Evolutionary conservation across 352 stramenopile species (phyloP), one percentile per base, ranked within the genome.

Genomic region (Pythium brachiatum): DNA sequence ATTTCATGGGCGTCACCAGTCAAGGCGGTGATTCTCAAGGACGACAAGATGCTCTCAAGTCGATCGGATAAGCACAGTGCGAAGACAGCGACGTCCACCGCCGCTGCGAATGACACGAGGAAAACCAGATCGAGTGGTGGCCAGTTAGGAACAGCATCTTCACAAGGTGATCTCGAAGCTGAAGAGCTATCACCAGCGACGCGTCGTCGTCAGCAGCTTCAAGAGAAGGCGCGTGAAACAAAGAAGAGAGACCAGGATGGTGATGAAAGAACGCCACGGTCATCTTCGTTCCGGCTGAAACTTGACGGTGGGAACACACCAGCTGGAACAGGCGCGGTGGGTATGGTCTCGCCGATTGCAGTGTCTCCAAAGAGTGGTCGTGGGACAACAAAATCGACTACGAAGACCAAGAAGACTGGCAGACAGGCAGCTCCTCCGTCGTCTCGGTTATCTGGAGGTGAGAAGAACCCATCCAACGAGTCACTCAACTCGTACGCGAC

Each of bases 401-500:
- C 51, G 8, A 23, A 25, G n/a, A 31, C 57, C 60, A 70, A 69
- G 44, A 52, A 31, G 41, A 51, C 31, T 69, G 31, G 54, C 57
- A 63, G 51, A 39, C 18, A 39, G 56, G 12, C 53, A 62, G 34
- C 44, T 7, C 53, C 25, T 0, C 21, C 26, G n/a, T 41, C 21
- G 13, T 60, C 52, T n/a, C 23, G 20, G 64, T 9, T 31, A 7
- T 21, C 36, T 20, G 13, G 65, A 27, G 9, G 68, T 20, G 18
- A 66, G 41, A 47, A 50, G 4, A 64, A 72, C n/a, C 23, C 29
- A 13, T 75, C 68, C n/a, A 73, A 50, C 0, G 82, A 91, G 50
- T 92, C 80, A 16, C 58, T 92, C 25, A 92, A 80, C 16, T 76
- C 83, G n/a, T 89, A 83, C 47, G 81, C 81, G 3, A 69, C 76